These are phyloP conservation scores for Strobilomyces dryophilus DNA, from an alignment of 768 basidiomycete genomes.

Conservation along the genomic window DNA sequence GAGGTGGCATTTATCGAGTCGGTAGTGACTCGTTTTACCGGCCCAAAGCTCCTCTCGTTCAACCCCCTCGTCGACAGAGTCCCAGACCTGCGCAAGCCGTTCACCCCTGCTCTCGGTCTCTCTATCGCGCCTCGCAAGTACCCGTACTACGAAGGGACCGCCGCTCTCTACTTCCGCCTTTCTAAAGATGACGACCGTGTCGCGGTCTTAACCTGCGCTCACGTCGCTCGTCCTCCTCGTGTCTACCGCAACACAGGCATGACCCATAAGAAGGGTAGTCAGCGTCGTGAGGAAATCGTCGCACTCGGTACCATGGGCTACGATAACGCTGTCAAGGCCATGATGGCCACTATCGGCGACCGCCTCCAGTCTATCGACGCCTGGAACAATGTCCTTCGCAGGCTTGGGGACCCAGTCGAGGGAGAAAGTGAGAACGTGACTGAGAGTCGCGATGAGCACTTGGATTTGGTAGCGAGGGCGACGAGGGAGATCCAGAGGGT, in stretches of 20 bases:
- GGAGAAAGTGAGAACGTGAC: not conserved
- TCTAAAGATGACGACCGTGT: not conserved
- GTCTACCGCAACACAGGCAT: not conserved
- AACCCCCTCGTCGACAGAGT: not conserved
- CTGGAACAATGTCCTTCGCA: not conserved
- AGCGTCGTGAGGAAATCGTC: not conserved
- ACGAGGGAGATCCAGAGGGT: not conserved
- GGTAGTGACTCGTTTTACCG: not conserved
- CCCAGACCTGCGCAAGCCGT: not conserved
- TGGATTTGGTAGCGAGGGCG: not conserved
- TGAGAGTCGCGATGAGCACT: not conserved
- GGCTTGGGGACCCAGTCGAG: not conserved
- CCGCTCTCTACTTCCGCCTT: not conserved
- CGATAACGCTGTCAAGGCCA: not conserved
- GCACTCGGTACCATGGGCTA: not conserved
- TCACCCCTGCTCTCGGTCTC: constrained; percentile 1
- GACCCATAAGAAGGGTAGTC: not conserved
- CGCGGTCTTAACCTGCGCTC: not conserved
- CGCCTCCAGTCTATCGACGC: not conserved
- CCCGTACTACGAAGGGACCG: not conserved
- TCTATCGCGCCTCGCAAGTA: not conserved
- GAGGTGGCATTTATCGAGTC: not conserved
- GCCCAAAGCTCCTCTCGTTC: not conserved
- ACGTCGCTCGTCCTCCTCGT: not conserved
- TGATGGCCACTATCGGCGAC: not conserved